These are phyloP conservation scores for Elsinoe arachidis DNA, from an alignment of 2,329 filamentous ascomycete species.

Conservation along the genomic window DNA sequence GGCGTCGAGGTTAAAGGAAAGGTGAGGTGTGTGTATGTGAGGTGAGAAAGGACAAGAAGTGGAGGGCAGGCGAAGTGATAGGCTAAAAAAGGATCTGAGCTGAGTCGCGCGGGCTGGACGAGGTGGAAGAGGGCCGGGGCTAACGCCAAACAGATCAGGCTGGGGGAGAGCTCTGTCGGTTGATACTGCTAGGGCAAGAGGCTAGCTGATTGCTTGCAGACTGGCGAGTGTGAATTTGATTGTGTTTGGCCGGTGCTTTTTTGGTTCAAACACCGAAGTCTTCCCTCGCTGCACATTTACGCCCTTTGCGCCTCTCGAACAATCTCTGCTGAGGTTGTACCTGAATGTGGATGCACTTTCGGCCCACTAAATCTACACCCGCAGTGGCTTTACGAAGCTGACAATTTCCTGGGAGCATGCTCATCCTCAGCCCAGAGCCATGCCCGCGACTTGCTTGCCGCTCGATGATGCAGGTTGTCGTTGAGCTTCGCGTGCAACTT, in stretches of 20 bases:
- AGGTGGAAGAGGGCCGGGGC: background rate
- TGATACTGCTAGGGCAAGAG: background rate
- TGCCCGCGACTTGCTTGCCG: background rate
- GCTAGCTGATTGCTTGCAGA: background rate
- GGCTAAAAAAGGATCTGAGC: conserved; percentile 11
- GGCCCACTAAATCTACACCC: background rate
- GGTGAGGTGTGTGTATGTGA: background rate
- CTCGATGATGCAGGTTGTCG: background rate
- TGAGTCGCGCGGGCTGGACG: background rate
- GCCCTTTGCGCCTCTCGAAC: background rate
- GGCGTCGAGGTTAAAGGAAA: background rate
- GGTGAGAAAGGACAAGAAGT: background rate
- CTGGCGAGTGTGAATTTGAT: background rate
- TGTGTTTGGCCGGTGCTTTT: conserved; percentile 1
- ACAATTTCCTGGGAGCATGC: background rate
- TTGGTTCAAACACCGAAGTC: background rate
- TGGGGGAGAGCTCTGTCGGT: background rate
- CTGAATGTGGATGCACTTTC: background rate
- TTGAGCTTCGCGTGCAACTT: background rate
- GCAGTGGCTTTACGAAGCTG: conserved; percentile 3
- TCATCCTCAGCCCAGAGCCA: background rate
- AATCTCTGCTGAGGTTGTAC: background rate
- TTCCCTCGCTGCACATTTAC: background rate
- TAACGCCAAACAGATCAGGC: conserved; percentile 4
- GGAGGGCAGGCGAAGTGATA: conserved; percentile 1